These are phyloP conservation scores for Arthrobotrys pseudoclavata DNA, from an alignment of 2,329 filamentous ascomycete genomes.

Conservation along the genomic window DNA sequence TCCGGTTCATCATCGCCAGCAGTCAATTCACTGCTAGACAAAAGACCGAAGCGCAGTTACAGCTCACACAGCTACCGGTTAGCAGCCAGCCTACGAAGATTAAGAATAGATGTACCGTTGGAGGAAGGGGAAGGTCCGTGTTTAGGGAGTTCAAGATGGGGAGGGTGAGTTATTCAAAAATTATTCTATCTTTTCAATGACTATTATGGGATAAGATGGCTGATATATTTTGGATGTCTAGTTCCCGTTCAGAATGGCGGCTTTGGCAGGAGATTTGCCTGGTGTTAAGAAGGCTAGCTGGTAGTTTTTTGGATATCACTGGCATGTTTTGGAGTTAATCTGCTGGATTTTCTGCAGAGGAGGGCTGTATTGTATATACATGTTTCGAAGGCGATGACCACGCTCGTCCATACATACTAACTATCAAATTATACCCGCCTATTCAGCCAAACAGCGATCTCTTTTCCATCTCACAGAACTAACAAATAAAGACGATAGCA, in stretches of 20 bases:
- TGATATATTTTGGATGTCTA: constrained; percentile 66
- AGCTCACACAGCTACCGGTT: constrained; percentile 93
- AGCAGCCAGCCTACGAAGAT: constrained; percentile 96
- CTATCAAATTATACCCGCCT: constrained; percentile 39
- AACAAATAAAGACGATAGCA: neutral
- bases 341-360: neutral
- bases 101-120: constrained; percentile 90
- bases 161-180: constrained; percentile 74
- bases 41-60: constrained; percentile 90
- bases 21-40: constrained; percentile 84
- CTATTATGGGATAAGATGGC: neutral
- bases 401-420: constrained; percentile 38
- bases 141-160: constrained; percentile 92
- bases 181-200: too few relatives aligned
- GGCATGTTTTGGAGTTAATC: neutral
- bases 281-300: constrained; percentile 97
- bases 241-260: constrained; percentile 94
- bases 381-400: constrained; percentile 3
- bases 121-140: constrained; percentile 91
- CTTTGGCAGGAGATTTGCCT: constrained; percentile 84
- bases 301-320: constrained; percentile 70
- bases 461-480: neutral
- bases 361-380: constrained; percentile 34
- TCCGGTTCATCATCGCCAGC: constrained; percentile 86
- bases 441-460: neutral